A percentile compares a stretch with the other conserved stretches of the same genome.
Conservation (phyloP, 768 basidiomycete genomes). For the Crepidotus variabilis region DNA sequence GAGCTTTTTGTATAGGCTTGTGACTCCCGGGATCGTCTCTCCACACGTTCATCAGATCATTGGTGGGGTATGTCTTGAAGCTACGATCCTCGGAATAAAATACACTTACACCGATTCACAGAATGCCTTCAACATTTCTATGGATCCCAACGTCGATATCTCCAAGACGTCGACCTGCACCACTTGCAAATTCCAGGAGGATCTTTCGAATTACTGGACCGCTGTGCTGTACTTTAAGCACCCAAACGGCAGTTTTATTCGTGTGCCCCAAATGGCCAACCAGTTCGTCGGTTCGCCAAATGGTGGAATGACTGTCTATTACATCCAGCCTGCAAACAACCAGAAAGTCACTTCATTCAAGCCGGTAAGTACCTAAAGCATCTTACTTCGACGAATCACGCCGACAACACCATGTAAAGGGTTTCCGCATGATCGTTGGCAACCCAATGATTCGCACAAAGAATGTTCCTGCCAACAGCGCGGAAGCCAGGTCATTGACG, state of each 20-base stretch:
- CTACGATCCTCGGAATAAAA: background rate
- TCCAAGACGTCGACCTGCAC: constrained; percentile 15
- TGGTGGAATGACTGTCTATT: constrained; percentile 20
- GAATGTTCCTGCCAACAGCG: constrained; percentile 1
- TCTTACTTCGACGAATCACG: background rate
- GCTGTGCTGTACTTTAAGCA: constrained; percentile 21
- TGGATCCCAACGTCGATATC: constrained; percentile 15
- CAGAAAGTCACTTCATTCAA: background rate
- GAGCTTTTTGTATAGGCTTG: constrained; percentile 3
- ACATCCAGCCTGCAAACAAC: constrained; percentile 14
- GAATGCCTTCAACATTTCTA: constrained; percentile 15
- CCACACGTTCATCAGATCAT: too few species aligned
- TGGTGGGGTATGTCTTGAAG: constrained; percentile 11
- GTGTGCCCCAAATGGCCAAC: constrained; percentile 13
- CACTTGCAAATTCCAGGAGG: constrained; percentile 17
- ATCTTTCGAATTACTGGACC: constrained; percentile 5
- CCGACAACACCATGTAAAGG: constrained; percentile 6
- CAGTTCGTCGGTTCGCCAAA: constrained; percentile 17
- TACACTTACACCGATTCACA: background rate
- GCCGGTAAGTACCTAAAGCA: background rate
- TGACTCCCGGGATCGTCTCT: constrained; percentile 15
- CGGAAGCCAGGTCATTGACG: constrained; percentile 13
- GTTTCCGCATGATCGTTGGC: constrained; percentile 22
- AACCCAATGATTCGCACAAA: constrained; percentile 12
- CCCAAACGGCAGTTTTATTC: too few species aligned